Evolutionary conservation across 495 filamentous ascomycete species (phyloP), one percentile per base, ranked within the genome.

Genomic region (Aspergillus wentii): DNA sequence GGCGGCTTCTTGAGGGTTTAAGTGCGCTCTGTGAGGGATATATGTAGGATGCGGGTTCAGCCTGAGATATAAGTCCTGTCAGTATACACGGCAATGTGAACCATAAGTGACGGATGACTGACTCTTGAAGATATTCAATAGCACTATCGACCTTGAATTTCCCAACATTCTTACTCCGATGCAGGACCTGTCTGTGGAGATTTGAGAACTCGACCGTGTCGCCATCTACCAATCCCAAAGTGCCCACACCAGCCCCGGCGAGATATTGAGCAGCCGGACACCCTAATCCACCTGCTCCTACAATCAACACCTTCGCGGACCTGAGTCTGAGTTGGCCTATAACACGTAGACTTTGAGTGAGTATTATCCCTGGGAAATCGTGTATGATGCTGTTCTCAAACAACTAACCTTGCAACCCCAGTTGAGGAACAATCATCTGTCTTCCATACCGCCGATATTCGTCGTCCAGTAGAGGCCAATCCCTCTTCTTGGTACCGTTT

Each of bases 261-360:
- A 97, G 72, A 56, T 98, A 98, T 19, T 82, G 75, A 18, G 90
- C 87, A 17, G 92, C 88, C 4, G 92, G 92, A 51, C 86, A 98
- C 27, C 92, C 92, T 14, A 98, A 61, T 2, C 92, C 92, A 6
- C 92, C 92, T 15, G 83, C 76, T n/a, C 92, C 92, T n/a, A 98
- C 76, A 34, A 98, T 75, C 23, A 97, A 69, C 1, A 95, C 79
- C 9, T 70, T 75, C 3, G 83, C 66, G 10, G 70, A 64, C 51
- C 82, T 84, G 11, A 97, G 75, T 29, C 72, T 74, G 1, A 94
- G 72, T 67, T 98, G 92, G 8, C 86, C 87, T 88, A 30, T 7
- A 16, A 15, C 14, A 31, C 5, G 18, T 46, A 16, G 44, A 43
- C n/a, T 56, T 30, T 35, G 36, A 13, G 44, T 39, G 26, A 30